phyloP scores from a whole-genome alignment of 768 basidiomycete species.

The Xerocomus spinulosus region DNA sequence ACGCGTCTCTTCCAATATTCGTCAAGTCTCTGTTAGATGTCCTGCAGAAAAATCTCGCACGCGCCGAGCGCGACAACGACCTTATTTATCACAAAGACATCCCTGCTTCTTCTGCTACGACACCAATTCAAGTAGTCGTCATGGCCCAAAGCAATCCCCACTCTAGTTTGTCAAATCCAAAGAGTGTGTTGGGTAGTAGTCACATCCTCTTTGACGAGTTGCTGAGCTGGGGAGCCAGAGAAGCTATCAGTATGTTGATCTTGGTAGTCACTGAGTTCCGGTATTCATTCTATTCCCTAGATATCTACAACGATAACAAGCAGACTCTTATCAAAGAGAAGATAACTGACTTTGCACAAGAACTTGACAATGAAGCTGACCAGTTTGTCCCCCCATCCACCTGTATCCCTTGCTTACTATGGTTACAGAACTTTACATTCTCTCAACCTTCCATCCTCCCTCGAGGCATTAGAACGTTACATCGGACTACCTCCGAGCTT shows the following conservation, averaged over 20 bases:
- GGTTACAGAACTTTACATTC: slow-evolving; percentile 56
- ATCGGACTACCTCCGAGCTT: slow-evolving; percentile 87
- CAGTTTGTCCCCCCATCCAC: slow-evolving; percentile 41
- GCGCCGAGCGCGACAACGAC: slow-evolving; percentile 89
- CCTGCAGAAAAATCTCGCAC: slow-evolving; percentile 58
- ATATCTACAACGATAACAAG: slow-evolving; percentile 84
- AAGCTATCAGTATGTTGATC: slow-evolving; percentile 71
- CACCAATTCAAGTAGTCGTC: slow-evolving; percentile 56
- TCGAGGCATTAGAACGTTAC: slow-evolving; percentile 84
- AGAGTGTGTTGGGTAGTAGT: slow-evolving; percentile 46
- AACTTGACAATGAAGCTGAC: slow-evolving; percentile 56
- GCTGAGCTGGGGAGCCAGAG: slow-evolving; percentile 79
- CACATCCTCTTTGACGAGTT: slow-evolving; percentile 69
- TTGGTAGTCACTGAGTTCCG: background rate
- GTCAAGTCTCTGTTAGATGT: slow-evolving; percentile 70
- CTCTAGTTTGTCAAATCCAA: slow-evolving; percentile 54
- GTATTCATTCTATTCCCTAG: slow-evolving; percentile 32
- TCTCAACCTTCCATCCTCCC: slow-evolving; percentile 76
- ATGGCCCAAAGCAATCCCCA: slow-evolving; percentile 62
- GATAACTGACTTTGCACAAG: slow-evolving; percentile 54
- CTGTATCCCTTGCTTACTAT: slow-evolving; percentile 2
- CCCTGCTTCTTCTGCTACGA: slow-evolving; percentile 65
- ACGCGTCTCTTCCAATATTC: background rate
- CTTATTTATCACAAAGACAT: slow-evolving; percentile 91
- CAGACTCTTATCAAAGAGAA: slow-evolving; percentile 65